Evolutionary conservation across 371 early-diverging fungal species (phyloP), one percentile per base, ranked within the genome.

Genomic region (Fennellomyces sp.): DNA sequence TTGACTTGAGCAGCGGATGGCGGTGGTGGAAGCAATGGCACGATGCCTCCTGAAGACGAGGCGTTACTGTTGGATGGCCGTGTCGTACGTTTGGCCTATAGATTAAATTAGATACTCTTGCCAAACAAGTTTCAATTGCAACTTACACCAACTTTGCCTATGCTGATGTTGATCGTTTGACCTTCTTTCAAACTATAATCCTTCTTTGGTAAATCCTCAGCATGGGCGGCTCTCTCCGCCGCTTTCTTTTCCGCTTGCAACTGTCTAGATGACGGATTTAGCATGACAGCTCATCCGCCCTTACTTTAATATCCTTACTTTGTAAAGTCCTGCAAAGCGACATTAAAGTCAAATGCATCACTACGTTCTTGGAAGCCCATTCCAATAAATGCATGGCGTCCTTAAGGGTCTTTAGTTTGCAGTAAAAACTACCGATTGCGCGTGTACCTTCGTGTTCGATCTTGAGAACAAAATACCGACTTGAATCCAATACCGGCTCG

Each of bases 311-410:
- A 31, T 2, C 42, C 72, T 62, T 72, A 89, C 90, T 86, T 88
- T 61, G 70, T 66, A 66, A 85, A 90, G 70, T 94, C 95, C 73
- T 95, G 95, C 8, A 96, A 69, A 1, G 94, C 89, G 6, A 95
- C 97, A 63, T 96, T 95, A 58, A 94, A 95, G 68, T 96, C 95
- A 79, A 96, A 96, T 2, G 97, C 91, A 67, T 88, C 88, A 29
- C 86, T 81, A 5, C 95, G 86, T 64, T 96, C 97, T 48, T 84
- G 79, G 65, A 96, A 94, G 3, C 97, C 97, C 63, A 96, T 73
- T 10, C 97, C 97, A 59, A 95, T 80, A 73, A 89, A 94, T 12
- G 95, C 95, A 70, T 92, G 92, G 19, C 87, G 83, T n/a, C 88
- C 83, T 80, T n/a, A n/a, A n/a, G n/a, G n/a, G n/a, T n/a, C n/a